Base-by-base conservation (phyloP, 495 filamentous ascomycete genomes). In the Tuber indicum region DNA sequence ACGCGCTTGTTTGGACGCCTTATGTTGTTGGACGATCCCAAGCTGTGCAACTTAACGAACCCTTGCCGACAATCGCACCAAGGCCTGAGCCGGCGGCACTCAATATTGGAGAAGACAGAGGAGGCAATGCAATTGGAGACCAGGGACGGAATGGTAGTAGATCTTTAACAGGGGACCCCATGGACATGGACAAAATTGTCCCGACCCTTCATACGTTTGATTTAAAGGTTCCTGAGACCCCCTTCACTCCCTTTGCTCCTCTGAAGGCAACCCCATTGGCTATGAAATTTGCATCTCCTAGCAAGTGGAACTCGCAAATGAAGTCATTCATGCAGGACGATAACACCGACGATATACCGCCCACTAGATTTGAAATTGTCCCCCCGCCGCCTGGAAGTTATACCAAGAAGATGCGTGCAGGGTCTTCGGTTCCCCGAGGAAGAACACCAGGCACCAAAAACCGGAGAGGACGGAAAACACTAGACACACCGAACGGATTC, bases 1-100 rank as follows among this genome's bases (percentile, higher is more conserved):
- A 91, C 75, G 89, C 90, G 16, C 87, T 99, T 52, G 90, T 94
- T 4, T 99, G 96, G 96, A 97, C 93, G n/a, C 96, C 96, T 19
- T 99, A 96, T 84, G 89, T 99, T 74, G 98, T 97, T 93, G 94
- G 95, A 39, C 89, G 92, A 73, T 95, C 83, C 92, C 98, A 82
- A 89, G 94, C 66, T 91, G 90, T 70, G 91, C 91, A 71, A 89
- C 92, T n/a, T 81, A 82, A 81, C 46, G 81, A 82, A 43, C 81
- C 81, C 39, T 62, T 98, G 44, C 94, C 92, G 76, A 92, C 94
- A 0, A 92, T 99, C 72, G 96, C 94, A 3, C 93, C 91, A 16
- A 89, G 95, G 74, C 93, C 93, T 49, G 92, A 92, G 0, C 88
- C 89, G 45, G 90, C 90, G 2, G 89, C 90, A 43, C 86, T 80